phyloP scores from a whole-genome alignment of 78 protist species.

The Dictyostelium discoideum region dicty_2.7 NC_007090.3:1061501-1062000 shows the following conservation, averaged over 20 bases:
- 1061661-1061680: slow-evolving; percentile 84
- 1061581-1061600: slow-evolving; percentile 48
- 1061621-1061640: slow-evolving; percentile 83
- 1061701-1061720: slow-evolving; percentile 87
- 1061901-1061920: slow-evolving; percentile 85
- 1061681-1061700: slow-evolving; percentile 86
- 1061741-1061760: slow-evolving; percentile 18
- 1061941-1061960: slow-evolving; percentile 84
- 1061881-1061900: slow-evolving; percentile 54
- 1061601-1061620: slow-evolving; percentile 70
- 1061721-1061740: slow-evolving; percentile 91
- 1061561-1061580: slow-evolving; percentile 36
- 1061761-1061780: background rate
- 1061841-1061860: slow-evolving; percentile 73
- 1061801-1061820: background rate
- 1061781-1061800: too few species aligned
- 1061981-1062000: slow-evolving; percentile 91
- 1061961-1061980: slow-evolving; percentile 87
- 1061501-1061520: background rate
- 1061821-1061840: slow-evolving; percentile 87
- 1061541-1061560: slow-evolving; percentile 22
- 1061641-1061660: slow-evolving; percentile 67
- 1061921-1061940: slow-evolving; percentile 89
- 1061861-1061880: slow-evolving; percentile 89
- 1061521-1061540: background rate